Conservation (phyloP, 148 eudicot genomes). For the Hydrangea macrophylla region DNA sequence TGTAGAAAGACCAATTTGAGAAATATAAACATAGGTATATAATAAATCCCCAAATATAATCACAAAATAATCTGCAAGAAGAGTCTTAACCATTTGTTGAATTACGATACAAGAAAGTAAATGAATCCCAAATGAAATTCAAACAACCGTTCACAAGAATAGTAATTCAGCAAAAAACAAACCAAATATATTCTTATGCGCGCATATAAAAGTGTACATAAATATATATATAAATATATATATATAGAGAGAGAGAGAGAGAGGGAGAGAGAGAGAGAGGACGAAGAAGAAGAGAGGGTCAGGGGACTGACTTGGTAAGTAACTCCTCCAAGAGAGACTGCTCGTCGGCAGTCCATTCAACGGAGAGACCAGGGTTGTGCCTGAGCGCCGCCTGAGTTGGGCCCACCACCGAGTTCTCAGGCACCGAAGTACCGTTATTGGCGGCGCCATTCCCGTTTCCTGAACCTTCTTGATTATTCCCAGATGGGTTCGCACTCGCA, state of each 20-base stretch:
- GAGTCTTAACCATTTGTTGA: not conserved
- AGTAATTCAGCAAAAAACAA: not conserved
- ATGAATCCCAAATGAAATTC: not conserved
- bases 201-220: too few species aligned
- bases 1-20: too few species aligned
- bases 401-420: conserved; percentile 50
- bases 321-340: conserved; percentile 68
- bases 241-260: not conserved
- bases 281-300: not conserved
- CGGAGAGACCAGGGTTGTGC: conserved; percentile 71
- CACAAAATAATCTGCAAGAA: not conserved
- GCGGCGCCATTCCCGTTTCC: conserved; percentile 22
- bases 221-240: not conserved
- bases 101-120: not conserved
- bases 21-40: not conserved
- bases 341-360: conserved; percentile 78
- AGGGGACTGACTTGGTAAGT: conserved; percentile 54
- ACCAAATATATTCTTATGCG: not conserved
- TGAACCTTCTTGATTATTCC: conserved; percentile 37
- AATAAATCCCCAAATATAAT: too few species aligned
- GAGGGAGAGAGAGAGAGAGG: not conserved
- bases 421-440: conserved; percentile 34
- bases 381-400: conserved; percentile 47
- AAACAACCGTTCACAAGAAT: not conserved
- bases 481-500: conserved; percentile 60